phyloP scores from a whole-genome alignment of 768 basidiomycete genomes.

The Mycena chlorophos region DNA sequence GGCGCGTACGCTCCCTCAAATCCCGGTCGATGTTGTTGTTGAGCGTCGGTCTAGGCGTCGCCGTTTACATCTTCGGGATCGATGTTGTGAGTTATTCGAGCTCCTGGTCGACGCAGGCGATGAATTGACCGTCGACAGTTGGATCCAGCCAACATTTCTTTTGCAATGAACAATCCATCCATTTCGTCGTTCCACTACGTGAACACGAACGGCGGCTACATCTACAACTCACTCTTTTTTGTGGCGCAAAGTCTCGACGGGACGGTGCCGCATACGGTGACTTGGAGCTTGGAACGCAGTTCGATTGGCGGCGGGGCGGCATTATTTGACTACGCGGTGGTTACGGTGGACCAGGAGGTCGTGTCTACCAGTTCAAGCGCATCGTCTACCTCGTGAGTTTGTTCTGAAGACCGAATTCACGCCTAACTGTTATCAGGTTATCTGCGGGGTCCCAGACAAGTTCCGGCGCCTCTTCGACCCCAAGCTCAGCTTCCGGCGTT shows the following conservation, averaged over 20 bases:
- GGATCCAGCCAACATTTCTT: neutral
- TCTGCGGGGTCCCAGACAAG: no score
- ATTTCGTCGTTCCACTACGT: neutral
- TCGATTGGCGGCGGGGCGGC: neutral
- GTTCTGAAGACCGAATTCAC: neutral
- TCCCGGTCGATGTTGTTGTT: neutral
- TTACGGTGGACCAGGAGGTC: neutral
- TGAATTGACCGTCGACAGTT: no score
- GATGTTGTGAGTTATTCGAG: no score
- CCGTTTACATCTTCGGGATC: neutral
- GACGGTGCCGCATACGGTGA: neutral
- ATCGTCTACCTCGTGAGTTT: neutral
- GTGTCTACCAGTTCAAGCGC: neutral
- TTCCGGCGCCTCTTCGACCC: no score
- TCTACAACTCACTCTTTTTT: neutral
- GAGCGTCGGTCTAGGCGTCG: neutral
- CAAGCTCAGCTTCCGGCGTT: no score
- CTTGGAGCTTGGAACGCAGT: neutral
- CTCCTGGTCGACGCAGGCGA: no score
- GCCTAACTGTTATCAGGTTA: neutral
- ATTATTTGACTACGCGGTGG: neutral
- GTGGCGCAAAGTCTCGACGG: neutral
- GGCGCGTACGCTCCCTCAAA: neutral
- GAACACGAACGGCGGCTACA: neutral
- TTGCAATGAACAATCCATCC: neutral